Percentiles rank a stretch among this genome's conserved stretches.
Evolutionary conservation across 306 rosid species (phyloP).

Genomic region (Quercus ilex): DNA sequence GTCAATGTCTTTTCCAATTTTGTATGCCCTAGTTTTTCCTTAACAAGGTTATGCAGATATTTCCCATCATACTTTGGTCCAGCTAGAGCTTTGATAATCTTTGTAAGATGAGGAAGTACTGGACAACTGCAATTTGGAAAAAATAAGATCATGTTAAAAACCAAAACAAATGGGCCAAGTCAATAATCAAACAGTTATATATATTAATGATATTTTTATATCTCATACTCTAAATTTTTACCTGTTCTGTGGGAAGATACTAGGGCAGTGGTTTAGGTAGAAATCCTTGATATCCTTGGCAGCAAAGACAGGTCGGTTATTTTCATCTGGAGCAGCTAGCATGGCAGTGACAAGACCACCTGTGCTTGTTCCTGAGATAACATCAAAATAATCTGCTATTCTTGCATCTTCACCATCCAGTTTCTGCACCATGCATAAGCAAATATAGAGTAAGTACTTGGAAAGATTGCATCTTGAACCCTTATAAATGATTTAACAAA

Average conservation of each 20-base stretch:
- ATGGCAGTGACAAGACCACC: constrained; percentile 64
- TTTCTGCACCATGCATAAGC: constrained; percentile 35
- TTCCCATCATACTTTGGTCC: constrained; percentile 81
- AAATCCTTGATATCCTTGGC: constrained; percentile 63
- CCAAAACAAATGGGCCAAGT: neutral
- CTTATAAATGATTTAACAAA: neutral
- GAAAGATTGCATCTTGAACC: neutral
- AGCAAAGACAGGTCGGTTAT: constrained; percentile 55
- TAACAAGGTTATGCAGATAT: constrained; percentile 48
- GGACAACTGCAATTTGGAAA: constrained; percentile 20
- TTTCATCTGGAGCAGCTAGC: constrained; percentile 55
- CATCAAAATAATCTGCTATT: constrained; percentile 62
- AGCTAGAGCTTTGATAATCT: constrained; percentile 24
- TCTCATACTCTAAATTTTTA: neutral
- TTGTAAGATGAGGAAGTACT: neutral
- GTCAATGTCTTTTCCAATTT: constrained; percentile 57
- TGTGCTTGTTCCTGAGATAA: constrained; percentile 68
- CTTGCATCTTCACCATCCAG: constrained; percentile 61
- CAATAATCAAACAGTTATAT: neutral
- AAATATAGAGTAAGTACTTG: neutral
- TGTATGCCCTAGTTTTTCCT: constrained; percentile 53
- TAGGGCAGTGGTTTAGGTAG: constrained; percentile 48
- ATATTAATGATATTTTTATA: neutral
- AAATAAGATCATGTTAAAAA: neutral
- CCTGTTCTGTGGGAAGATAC: constrained; percentile 54